A percentile compares a stretch with the other conserved stretches of the same genome.
Evolutionary conservation across 2,329 filamentous ascomycete genomes (phyloP).

Genomic region (Cytospora piceae): DNA sequence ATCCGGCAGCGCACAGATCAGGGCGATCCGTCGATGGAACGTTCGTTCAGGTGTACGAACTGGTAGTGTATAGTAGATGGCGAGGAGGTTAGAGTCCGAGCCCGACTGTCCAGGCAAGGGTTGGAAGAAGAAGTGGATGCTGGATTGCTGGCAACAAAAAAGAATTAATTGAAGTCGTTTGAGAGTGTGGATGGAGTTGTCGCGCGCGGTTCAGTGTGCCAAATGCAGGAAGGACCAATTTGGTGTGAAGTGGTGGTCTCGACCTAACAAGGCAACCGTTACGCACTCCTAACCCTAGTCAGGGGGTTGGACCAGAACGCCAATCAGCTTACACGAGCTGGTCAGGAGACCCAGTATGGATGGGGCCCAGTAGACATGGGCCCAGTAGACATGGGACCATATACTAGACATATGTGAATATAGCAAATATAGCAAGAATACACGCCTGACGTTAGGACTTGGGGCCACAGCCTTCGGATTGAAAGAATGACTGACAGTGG

Average conservation of each 20-base stretch:
- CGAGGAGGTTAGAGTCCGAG: conserved; percentile 10
- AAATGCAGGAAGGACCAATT: conserved; percentile 1
- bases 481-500: too few species aligned
- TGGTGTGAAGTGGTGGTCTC: too few species aligned
- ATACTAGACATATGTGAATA: too few species aligned
- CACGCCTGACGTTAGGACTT: too few species aligned
- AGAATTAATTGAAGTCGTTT: not conserved
- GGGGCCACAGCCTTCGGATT: too few species aligned
- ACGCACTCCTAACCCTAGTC: conserved; percentile 2
- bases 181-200: conserved; percentile 7
- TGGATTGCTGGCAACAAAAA: not conserved
- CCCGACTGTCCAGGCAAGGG: conserved; percentile 2
- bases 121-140: not conserved
- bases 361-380: too few species aligned
- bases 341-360: not conserved
- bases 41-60: not conserved
- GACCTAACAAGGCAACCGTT: not conserved
- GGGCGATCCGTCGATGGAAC: conserved; percentile 10
- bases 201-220: conserved; percentile 20
- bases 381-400: too few species aligned
- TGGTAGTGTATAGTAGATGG: conserved; percentile 3
- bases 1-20: conserved; percentile 16
- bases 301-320: conserved; percentile 4
- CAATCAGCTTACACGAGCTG: conserved; percentile 21
- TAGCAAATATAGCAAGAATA: too few species aligned